Base-by-base conservation (phyloP, 495 filamentous ascomycete genomes). In the Chaetomidium leptoderma region DNA sequence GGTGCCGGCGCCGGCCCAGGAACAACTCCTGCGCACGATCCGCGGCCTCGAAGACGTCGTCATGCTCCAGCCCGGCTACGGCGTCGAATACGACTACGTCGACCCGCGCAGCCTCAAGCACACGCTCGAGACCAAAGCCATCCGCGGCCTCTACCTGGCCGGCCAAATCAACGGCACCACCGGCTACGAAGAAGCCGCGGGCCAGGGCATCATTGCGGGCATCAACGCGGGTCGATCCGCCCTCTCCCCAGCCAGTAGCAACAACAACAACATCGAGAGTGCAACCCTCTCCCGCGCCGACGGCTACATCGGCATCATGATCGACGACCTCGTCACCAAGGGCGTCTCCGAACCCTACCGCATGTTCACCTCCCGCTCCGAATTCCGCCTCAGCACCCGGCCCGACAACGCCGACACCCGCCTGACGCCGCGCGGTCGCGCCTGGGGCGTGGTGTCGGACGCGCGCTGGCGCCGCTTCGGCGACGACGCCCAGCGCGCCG, bases 81-180 rank as follows among this genome's bases (percentile, higher is more conserved):
- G 93, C 44, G 93, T 98, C 7, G 93, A 98, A 73, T 98, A 98
- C 70, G 93, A 98, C 76, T 98, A 97, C 71, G 88, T 98, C 10
- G 93, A 98, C 69, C 95, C 93, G 9, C 88, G 93, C 52, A 87
- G 84, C 65, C 78, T 98, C 9, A 85, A 84, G 59, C 83, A 88
- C 21, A 91, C 93, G 0, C 83, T 98, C 9, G 95, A 98, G 67
- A 97, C 93, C 6, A 98, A 98, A 71, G 74, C 88, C 24, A 96
- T 98, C 58, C 77, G 77, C 32, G 93, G 93, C 32, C 82, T 98
- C 8, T 98, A 88, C 74, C 81, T 98, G 17, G 93, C 93, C 2
- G 93, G 93, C 16, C 93, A 98, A 68, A 97, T 98, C 71, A 98
- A 98, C 74, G 93, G 93, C 40, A 98, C 93, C 0, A 98, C 93